Evolutionary conservation across 305 asterid species (phyloP).

Genomic region (Fraxinus nigra): DNA sequence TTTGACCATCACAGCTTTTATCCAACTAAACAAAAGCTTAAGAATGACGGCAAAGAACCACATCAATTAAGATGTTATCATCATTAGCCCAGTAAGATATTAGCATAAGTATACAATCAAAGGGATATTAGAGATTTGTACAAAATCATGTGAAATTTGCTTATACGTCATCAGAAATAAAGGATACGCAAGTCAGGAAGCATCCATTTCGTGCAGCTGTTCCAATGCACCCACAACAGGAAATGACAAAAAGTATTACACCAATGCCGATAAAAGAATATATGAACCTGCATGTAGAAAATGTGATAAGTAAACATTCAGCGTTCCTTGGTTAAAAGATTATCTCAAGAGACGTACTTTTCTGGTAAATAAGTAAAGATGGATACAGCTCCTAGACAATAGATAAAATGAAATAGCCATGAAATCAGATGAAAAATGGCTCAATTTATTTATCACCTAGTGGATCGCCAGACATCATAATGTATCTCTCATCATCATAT

Average conservation of each 20-base stretch:
- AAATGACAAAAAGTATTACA: conserved; percentile 58
- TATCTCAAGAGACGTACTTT: background rate
- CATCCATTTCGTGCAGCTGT: conserved; percentile 71
- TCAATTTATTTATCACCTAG: background rate
- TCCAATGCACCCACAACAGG: conserved; percentile 95
- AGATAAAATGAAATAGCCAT: background rate
- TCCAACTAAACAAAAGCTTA: conserved; percentile 6
- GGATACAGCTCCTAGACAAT: background rate
- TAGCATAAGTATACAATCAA: background rate
- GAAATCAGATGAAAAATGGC: background rate
- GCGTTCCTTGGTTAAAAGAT: background rate
- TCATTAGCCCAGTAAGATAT: background rate
- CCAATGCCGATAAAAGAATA: conserved; percentile 84
- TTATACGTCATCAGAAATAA: conserved; percentile 14
- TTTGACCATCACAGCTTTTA: conserved; percentile 12
- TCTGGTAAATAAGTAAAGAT: background rate
- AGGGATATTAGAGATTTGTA: conserved; percentile 4
- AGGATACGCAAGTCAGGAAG: conserved; percentile 97
- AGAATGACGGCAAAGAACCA: background rate
- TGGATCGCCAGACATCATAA: background rate
- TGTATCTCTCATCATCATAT: background rate
- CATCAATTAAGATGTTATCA: background rate
- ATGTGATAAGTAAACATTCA: conserved; percentile 9
- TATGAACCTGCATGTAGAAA: conserved; percentile 75
- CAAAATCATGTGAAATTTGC: background rate